These are phyloP conservation scores for Conringia planisiliqua DNA, from an alignment of 345 rosid species.

Conservation along the genomic window DNA sequence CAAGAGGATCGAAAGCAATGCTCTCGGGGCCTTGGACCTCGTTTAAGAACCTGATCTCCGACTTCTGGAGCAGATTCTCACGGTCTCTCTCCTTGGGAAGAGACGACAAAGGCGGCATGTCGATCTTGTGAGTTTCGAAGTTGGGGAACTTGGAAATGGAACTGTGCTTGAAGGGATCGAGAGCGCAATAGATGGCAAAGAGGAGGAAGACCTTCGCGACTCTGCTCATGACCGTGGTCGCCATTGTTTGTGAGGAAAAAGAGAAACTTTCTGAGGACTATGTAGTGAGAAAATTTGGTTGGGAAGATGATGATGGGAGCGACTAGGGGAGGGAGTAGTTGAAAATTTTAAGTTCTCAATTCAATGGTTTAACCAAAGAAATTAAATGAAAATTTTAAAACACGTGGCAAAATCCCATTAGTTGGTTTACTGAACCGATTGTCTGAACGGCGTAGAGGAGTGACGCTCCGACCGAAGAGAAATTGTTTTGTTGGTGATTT, in stretches of 20 bases:
- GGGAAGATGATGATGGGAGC: background rate
- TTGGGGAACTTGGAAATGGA: constrained; percentile 57
- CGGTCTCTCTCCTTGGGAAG: constrained; percentile 56
- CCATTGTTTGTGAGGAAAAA: background rate
- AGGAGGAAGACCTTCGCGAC: constrained; percentile 39
- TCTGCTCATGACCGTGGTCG: background rate
- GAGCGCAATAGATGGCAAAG: constrained; percentile 69
- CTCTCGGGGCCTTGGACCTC: constrained; percentile 55
- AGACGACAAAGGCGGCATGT: constrained; percentile 52
- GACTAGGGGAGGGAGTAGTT: constrained; percentile 2
- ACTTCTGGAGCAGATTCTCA: constrained; percentile 56
- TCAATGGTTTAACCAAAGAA: background rate
- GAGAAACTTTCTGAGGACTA: background rate
- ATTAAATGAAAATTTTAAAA: background rate
- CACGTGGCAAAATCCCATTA: background rate
- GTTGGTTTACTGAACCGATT: background rate
- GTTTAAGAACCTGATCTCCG: constrained; percentile 63
- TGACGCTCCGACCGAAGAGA: background rate
- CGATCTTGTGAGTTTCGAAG: constrained; percentile 48
- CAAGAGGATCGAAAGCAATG: constrained; percentile 31
- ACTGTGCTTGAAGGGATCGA: constrained; percentile 82
- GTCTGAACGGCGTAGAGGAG: background rate
- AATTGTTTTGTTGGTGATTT: background rate
- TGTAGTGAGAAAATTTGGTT: background rate
- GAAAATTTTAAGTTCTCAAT: background rate